Evolutionary conservation across 441 rosid species (phyloP).

Genomic region (Pelargonium australe): DNA sequence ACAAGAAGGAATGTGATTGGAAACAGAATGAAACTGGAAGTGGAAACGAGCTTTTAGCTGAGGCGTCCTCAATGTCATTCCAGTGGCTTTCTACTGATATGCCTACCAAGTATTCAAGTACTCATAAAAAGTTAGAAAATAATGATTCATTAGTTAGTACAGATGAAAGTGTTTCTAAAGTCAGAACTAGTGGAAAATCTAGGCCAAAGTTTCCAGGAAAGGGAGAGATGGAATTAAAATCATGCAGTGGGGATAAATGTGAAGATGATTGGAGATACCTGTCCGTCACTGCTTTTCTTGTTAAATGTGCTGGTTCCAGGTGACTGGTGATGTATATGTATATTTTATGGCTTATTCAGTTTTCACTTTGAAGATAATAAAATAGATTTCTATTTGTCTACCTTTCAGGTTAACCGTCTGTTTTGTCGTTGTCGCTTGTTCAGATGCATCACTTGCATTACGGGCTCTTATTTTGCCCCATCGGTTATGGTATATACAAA

Average conservation of each 20-base stretch:
- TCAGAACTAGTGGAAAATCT: conserved; percentile 22
- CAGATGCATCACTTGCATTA: conserved; percentile 79
- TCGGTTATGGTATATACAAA: conserved; percentile 68
- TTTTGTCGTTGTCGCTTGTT: conserved; percentile 78
- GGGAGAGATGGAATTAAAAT: conserved; percentile 21
- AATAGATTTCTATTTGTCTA: conserved; percentile 18
- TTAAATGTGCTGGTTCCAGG: conserved; percentile 69
- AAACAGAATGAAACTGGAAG: conserved; percentile 20
- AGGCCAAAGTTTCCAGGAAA: conserved; percentile 24
- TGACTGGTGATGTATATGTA: conserved; percentile 23
- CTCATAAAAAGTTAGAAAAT: conserved; percentile 30
- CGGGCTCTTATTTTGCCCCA: conserved; percentile 83
- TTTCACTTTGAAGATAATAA: neutral
- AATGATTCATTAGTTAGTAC: conserved; percentile 21
- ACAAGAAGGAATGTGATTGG: conserved; percentile 23
- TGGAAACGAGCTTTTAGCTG: conserved; percentile 23
- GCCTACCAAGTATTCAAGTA: conserved; percentile 57
- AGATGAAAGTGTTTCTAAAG: conserved; percentile 22
- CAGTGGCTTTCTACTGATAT: conserved; percentile 96
- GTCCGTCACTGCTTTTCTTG: conserved; percentile 88
- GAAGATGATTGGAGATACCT: conserved; percentile 98
- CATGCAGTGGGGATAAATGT: conserved; percentile 32
- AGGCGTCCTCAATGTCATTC: conserved; percentile 57
- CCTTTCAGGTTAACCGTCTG: conserved; percentile 76
- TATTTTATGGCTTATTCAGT: conserved; percentile 11